These are phyloP conservation scores for Fusarium caatingaense DNA, from an alignment of 2,329 filamentous ascomycete genomes.

Conservation along the genomic window DNA sequence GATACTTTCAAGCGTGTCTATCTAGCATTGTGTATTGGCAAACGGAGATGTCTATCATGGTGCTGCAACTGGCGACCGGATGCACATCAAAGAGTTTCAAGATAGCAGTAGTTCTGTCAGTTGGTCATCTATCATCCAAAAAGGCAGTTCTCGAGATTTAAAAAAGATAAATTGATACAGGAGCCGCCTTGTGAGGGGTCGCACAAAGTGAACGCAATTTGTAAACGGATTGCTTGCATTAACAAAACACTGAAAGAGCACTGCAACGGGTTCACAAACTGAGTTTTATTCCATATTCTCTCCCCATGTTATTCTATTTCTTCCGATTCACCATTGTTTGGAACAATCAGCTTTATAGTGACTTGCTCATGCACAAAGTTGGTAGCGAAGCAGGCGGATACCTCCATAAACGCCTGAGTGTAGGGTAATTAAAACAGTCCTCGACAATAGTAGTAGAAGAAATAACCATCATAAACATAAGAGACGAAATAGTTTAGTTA, in stretches of 20 bases:
- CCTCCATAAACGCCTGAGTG: not conserved
- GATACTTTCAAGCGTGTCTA: not conserved
- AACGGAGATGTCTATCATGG: not conserved
- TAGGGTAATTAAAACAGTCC: not conserved
- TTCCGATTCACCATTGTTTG: not conserved
- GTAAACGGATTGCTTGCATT: not conserved
- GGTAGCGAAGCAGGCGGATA: not conserved
- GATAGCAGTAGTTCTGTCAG: not conserved
- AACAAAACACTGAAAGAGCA: not conserved
- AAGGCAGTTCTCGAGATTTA: not conserved
- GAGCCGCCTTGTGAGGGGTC: not conserved
- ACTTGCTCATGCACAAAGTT: not conserved
- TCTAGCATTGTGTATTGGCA: not conserved
- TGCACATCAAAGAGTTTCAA: not conserved
- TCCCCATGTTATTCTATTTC: not conserved
- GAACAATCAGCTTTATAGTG: not conserved
- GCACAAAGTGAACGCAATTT: fast-evolving
- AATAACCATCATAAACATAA: too few relatives aligned
- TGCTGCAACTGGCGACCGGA: not conserved
- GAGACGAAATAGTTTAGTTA: too few relatives aligned
- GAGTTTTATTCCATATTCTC: fast-evolving
- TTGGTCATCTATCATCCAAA: fast-evolving
- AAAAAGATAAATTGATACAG: not conserved
- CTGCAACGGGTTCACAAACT: not conserved
- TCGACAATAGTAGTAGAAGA: not conserved